Evolutionary conservation across 1,284 basidiomycete genomes (phyloP), one percentile per base, ranked within the genome.

Genomic region (Ceratobasidium sp.): DNA sequence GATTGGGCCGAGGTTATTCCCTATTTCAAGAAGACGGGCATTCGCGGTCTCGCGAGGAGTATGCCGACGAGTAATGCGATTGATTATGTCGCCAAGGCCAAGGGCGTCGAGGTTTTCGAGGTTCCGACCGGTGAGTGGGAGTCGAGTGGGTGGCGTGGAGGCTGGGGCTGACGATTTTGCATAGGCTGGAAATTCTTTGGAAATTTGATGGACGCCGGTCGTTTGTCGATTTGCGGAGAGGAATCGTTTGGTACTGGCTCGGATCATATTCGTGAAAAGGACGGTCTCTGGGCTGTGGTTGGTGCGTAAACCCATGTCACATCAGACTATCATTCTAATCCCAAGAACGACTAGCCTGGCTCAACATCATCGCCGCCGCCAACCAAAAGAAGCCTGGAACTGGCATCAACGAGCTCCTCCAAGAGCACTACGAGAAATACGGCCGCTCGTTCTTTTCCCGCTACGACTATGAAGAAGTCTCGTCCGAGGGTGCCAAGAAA

Each of bases 201-300:
- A 69, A 99, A 99, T 84, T 86, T 99, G 76, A 99, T 99, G 97
- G 97, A 99, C 81, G 97, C 97, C 53, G 96, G 96, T 0, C 88
- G 94, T 53, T 87, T 99, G 48, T 98, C 96, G 62, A 98, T 99
- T 80, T 99, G 97, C 79, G 97, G 97, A 76, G 97, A 99, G 81
- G 97, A 99, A 84, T 96, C 93, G 10, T 99, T 99, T 81, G 97
- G 97, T 74, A 99, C 97, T n/a, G 97, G 97, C 21, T 98, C 97
- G 18, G 97, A 99, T 83, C 97, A 99, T 83, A 97, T 99, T 78
- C 93, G 97, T 76, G 97, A 99, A 85, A 99, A 99, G 87, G 97
- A 99, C 79, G 97, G 97, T 77, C 85, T 99, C 52, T 99, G 97
- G 97, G 97, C 97, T 73, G 86, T 99, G 74, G 86, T 98, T 60